These are phyloP conservation scores for Trichothecium sympodiale DNA, from an alignment of 2,329 filamentous ascomycete genomes.

Conservation along the genomic window DNA sequence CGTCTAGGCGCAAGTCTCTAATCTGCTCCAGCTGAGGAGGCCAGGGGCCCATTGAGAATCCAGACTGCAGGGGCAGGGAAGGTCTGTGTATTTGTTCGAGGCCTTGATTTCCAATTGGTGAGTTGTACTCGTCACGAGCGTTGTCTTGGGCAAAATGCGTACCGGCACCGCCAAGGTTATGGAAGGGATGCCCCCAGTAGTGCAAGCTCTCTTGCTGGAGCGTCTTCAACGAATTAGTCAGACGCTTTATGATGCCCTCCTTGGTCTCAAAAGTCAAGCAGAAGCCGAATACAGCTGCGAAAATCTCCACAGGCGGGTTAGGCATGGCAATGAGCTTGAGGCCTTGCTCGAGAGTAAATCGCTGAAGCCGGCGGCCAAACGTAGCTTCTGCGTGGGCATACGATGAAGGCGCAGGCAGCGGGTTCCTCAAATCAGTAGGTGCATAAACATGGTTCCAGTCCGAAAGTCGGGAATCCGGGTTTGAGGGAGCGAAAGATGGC, in stretches of 20 bases:
- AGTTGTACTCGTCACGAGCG: not conserved
- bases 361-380: constrained; percentile 62
- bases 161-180: constrained; percentile 56
- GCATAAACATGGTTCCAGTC: not conserved
- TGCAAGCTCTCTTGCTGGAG: constrained; percentile 35
- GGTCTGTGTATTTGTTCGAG: constrained; percentile 14
- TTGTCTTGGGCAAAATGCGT: constrained; percentile 41
- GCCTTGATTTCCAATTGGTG: constrained; percentile 26
- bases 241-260: constrained; percentile 33
- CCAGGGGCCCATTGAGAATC: constrained; percentile 37
- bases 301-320: constrained; percentile 33
- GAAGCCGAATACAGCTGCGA: constrained; percentile 56
- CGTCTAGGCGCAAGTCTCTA: constrained; percentile 30
- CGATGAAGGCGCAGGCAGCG: constrained; percentile 27
- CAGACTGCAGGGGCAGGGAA: constrained; percentile 10
- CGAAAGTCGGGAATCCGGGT: not conserved
- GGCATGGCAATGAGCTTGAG: constrained; percentile 43
- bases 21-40: constrained; percentile 23
- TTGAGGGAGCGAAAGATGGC: constrained; percentile 21
- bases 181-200: constrained; percentile 48
- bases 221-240: constrained; percentile 21
- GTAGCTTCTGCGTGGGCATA: constrained; percentile 53
- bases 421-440: not conserved
- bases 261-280: constrained; percentile 49
- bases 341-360: constrained; percentile 51